Conservation (phyloP, 371 early-diverging fungal genomes). For the Mucor racemosus region DNA sequence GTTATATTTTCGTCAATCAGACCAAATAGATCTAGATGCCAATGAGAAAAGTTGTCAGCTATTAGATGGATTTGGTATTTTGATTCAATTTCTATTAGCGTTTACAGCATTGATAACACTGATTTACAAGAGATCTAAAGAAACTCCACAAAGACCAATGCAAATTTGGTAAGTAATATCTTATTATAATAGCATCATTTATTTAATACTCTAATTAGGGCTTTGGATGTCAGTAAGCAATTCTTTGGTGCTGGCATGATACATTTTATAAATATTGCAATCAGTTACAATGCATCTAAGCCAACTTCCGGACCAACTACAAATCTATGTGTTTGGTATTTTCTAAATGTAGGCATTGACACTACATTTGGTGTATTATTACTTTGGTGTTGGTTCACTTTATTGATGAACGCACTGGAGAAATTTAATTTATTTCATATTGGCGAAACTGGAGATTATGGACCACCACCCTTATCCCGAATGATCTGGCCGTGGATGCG, state of each 20-base stretch:
- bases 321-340: conserved; percentile 68
- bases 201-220: conserved; percentile 36
- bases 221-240: conserved; percentile 69
- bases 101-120: conserved; percentile 60
- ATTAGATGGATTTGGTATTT: conserved; percentile 63
- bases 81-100: conserved; percentile 60
- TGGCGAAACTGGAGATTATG: conserved; percentile 30
- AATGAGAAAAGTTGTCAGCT: conserved; percentile 49
- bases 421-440: conserved; percentile 14
- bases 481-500: conserved; percentile 29
- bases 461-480: conserved; percentile 27
- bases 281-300: conserved; percentile 51
- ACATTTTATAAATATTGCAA: conserved; percentile 61
- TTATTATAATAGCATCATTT: too few relatives aligned
- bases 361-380: conserved; percentile 69
- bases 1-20: background rate
- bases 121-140: conserved; percentile 60
- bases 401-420: conserved; percentile 25
- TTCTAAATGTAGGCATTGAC: conserved; percentile 64
- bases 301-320: conserved; percentile 39
- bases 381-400: conserved; percentile 48
- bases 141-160: conserved; percentile 64
- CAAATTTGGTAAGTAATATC: conserved; percentile 51
- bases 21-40: background rate
- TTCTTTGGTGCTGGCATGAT: conserved; percentile 63